Conservation (phyloP, 805 yeast genomes). For the Kazachstania psychrophila region DNA sequence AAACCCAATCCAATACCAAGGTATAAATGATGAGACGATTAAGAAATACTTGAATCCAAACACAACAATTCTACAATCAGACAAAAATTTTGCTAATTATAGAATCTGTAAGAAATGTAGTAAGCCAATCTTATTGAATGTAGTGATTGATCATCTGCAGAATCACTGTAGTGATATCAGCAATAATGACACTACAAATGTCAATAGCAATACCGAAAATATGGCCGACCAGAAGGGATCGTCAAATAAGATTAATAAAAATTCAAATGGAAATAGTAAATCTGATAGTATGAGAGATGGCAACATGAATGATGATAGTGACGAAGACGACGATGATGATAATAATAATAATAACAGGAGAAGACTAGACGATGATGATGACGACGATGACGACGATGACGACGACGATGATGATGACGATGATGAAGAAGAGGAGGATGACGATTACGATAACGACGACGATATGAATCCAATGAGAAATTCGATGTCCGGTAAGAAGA, state of each 20-base stretch:
- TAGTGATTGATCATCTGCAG: conserved; percentile 25
- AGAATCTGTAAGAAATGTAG: conserved; percentile 29
- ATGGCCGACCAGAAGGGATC: too few species aligned
- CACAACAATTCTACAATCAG: conserved; percentile 8
- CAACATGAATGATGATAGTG: conserved; percentile 4
- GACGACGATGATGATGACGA: conserved; percentile 8
- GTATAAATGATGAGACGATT: conserved; percentile 9
- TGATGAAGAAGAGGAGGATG: conserved; percentile 6
- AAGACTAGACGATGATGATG: conserved; percentile 5
- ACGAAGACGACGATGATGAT: conserved; percentile 2
- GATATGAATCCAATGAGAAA: background rate
- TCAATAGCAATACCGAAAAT: background rate
- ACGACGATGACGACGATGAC: conserved; percentile 9
- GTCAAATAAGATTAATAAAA: too few species aligned
- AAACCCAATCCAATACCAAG: conserved; percentile 1
- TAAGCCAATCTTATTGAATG: conserved; percentile 22
- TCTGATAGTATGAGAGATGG: conserved; percentile 3
- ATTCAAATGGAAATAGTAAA: too few species aligned
- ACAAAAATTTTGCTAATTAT: conserved; percentile 9
- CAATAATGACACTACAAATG: conserved; percentile 5
- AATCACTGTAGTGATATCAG: conserved; percentile 14
- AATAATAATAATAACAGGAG: background rate
- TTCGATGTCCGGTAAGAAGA: conserved; percentile 4
- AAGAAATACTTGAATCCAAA: conserved; percentile 18
- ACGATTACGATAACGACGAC: conserved; percentile 3